These are phyloP conservation scores for Saccharomycopsis fodiens DNA, from an alignment of 805 yeast genomes.

Conservation along the genomic window DNA sequence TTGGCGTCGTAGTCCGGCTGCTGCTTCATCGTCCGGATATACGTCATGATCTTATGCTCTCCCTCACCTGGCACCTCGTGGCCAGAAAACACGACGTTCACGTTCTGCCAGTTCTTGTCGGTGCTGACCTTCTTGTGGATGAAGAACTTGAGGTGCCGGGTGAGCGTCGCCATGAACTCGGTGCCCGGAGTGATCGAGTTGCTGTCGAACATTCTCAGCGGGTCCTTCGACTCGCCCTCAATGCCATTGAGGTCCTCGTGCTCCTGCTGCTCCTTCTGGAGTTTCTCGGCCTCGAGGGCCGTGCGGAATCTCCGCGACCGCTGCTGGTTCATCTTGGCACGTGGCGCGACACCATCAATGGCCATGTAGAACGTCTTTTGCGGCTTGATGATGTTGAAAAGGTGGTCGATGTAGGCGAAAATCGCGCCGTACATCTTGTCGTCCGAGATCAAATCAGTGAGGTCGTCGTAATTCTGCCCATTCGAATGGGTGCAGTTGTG, in stretches of 20 bases:
- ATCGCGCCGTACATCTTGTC: constrained; percentile 91
- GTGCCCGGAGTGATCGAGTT: constrained; percentile 96
- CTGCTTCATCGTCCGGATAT: constrained; percentile 72
- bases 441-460: constrained; percentile 61
- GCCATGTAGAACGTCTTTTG: constrained; percentile 88
- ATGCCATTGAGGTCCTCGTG: constrained; percentile 16
- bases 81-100: constrained; percentile 75
- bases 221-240: constrained; percentile 1
- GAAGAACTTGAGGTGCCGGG: constrained; percentile 75
- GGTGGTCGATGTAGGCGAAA: constrained; percentile 88
- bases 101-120: constrained; percentile 78
- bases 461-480: constrained; percentile 41
- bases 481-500: constrained; percentile 91
- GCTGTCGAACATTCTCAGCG: constrained; percentile 63
- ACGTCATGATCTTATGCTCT: constrained; percentile 95
- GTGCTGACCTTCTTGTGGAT: constrained; percentile 81
- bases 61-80: constrained; percentile 99
- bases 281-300: constrained; percentile 85
- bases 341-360: constrained; percentile 97
- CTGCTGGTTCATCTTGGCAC: constrained; percentile 98
- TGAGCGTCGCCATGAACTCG: constrained; percentile 86
- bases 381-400: constrained; percentile 83
- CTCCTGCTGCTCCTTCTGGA: constrained; percentile 29
- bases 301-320: constrained; percentile 92
- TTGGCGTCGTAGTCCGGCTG: constrained; percentile 68